Percentiles rank a stretch among this genome's conserved stretches.
Evolutionary conservation across 2,329 filamentous ascomycete species (phyloP).

Genomic region (Byssochlamys sp.): DNA sequence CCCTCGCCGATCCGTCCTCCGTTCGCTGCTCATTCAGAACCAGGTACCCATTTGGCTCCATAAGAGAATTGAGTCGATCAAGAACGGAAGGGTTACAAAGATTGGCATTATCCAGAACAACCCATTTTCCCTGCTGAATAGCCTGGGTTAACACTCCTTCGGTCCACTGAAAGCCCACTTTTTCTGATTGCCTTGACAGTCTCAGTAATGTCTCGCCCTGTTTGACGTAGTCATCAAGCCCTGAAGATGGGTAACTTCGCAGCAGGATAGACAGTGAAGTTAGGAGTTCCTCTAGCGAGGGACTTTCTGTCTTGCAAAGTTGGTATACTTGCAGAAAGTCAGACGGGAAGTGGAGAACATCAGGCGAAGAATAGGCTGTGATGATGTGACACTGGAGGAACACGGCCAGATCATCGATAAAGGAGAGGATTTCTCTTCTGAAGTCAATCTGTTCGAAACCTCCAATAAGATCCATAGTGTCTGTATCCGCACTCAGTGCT

Average conservation of each 20-base stretch:
- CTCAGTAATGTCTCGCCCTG: conserved; percentile 44
- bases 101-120: conserved; percentile 94
- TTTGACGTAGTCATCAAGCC: conserved; percentile 40
- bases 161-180: conserved; percentile 87
- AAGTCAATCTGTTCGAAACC: conserved; percentile 92
- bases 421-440: conserved; percentile 58
- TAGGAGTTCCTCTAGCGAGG: conserved; percentile 21
- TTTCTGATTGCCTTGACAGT: conserved; percentile 50
- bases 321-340: conserved; percentile 24
- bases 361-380: conserved; percentile 16
- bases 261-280: conserved; percentile 24
- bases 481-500: conserved; percentile 85
- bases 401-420: conserved; percentile 44
- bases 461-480: conserved; percentile 93
- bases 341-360: conserved; percentile 12
- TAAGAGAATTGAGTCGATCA: conserved; percentile 83
- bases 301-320: conserved; percentile 18
- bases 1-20: conserved; percentile 66
- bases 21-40: conserved; percentile 90
- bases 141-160: conserved; percentile 87
- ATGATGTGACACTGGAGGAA: conserved; percentile 41
- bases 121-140: conserved; percentile 75
- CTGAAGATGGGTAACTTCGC: conserved; percentile 36
- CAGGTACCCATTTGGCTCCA: conserved; percentile 79
- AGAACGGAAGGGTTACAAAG: conserved; percentile 90